Evolutionary conservation across 148 eudicot genomes (phyloP).

Genomic region (Spergularia bocconei): DNA sequence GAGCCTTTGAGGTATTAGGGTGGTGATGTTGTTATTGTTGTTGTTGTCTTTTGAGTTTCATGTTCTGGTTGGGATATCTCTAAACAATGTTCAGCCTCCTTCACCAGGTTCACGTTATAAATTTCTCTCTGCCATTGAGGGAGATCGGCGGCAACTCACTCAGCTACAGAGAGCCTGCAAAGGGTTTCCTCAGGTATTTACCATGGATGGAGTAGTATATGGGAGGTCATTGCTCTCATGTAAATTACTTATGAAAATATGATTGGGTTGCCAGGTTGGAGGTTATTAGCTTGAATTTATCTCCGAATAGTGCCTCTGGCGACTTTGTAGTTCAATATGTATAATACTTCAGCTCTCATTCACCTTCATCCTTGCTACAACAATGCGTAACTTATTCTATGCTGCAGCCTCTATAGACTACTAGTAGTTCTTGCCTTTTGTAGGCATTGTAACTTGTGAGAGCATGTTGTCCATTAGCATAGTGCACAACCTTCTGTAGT

Average conservation of each 20-base stretch:
- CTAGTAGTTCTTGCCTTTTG: no score
- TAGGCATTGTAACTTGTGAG: no score
- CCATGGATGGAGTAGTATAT: not conserved
- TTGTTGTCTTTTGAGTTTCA: not conserved
- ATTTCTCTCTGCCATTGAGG: slow-evolving; percentile 48
- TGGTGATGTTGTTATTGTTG: no score
- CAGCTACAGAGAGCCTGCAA: slow-evolving; percentile 53
- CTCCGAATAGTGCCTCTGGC: no score
- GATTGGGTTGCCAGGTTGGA: not conserved
- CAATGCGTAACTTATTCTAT: no score
- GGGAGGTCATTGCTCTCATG: slow-evolving; percentile 1
- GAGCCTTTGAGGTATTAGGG: no score
- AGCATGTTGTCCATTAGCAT: no score
- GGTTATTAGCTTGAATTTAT: not conserved
- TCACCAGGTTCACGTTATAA: slow-evolving; percentile 47
- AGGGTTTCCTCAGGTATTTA: slow-evolving; percentile 56
- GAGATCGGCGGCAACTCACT: slow-evolving; percentile 46
- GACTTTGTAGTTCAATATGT: no score
- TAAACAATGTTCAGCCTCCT: not conserved
- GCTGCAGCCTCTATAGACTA: no score
- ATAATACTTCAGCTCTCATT: no score
- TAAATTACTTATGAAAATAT: no score
- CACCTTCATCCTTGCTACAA: no score
- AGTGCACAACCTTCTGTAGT: not conserved
- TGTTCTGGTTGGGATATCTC: not conserved